These are phyloP conservation scores for Strigomonas oncopelti DNA, from an alignment of 208 protist genomes.

Conservation along the genomic window DNA sequence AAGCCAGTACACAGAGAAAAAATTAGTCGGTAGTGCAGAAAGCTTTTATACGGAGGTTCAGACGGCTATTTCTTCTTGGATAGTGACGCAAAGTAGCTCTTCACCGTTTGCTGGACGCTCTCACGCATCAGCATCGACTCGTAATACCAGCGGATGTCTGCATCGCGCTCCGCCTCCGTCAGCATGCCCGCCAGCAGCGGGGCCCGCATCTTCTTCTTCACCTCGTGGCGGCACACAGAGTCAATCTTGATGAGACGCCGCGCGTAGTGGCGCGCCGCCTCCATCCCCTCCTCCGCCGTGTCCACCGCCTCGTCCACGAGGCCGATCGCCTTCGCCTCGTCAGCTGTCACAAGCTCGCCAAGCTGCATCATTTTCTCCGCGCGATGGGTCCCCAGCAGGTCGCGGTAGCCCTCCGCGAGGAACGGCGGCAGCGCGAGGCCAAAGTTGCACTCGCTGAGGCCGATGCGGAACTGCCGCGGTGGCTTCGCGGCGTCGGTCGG, in stretches of 20 bases:
- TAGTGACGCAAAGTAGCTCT: conserved; percentile 2
- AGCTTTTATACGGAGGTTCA: neutral
- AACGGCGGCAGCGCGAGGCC: conserved; percentile 41
- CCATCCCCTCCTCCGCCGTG: conserved; percentile 23
- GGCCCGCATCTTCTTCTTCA: conserved; percentile 9
- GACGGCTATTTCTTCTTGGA: neutral
- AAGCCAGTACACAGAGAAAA: no score
- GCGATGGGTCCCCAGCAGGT: conserved; percentile 33
- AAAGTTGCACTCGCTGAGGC: conserved; percentile 31
- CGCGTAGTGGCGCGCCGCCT: conserved; percentile 20
- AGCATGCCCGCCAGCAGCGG: conserved; percentile 10
- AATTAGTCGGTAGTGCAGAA: no score
- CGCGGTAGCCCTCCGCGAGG: conserved; percentile 20
- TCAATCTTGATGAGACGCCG: conserved; percentile 14
- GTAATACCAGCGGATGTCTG: conserved; percentile 8
- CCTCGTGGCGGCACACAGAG: conserved; percentile 16
- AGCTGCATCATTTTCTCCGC: conserved; percentile 35
- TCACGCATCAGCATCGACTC: conserved; percentile 3
- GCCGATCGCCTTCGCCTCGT: conserved; percentile 27
- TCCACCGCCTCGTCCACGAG: conserved; percentile 44
- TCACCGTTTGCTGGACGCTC: neutral
- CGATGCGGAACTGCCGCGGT: conserved; percentile 18
- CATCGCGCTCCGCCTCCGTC: conserved; percentile 6
- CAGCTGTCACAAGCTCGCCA: conserved; percentile 23
- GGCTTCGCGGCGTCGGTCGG: conserved; percentile 22